Conservation (phyloP, 2,329 filamentous ascomycete species). For the Stagonosporopsis cucurbitacearum region DNA sequence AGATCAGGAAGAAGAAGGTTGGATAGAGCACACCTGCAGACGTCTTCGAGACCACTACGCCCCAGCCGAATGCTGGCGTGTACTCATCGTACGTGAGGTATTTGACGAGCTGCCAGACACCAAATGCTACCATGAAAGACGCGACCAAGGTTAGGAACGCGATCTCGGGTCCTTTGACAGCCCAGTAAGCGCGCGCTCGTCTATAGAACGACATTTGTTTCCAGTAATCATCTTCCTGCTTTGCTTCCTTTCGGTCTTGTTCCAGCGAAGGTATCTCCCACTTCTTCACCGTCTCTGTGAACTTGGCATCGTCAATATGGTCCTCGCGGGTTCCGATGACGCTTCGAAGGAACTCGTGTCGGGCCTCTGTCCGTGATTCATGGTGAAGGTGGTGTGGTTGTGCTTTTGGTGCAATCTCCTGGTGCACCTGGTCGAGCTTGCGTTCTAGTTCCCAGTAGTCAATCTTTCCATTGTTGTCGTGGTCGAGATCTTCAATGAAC, state of each 20-base stretch:
- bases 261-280: slow-evolving; percentile 60
- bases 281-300: slow-evolving; percentile 52
- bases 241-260: slow-evolving; percentile 56
- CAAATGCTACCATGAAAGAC: slow-evolving; percentile 58
- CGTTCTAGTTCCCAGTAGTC: slow-evolving; percentile 60
- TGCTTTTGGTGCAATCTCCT: slow-evolving; percentile 58
- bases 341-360: slow-evolving; percentile 60
- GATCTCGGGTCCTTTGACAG: slow-evolving; percentile 61
- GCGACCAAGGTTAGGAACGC: slow-evolving; percentile 59
- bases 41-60: slow-evolving; percentile 62
- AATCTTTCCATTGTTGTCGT: slow-evolving; percentile 59
- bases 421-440: slow-evolving; percentile 61
- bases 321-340: slow-evolving; percentile 56
- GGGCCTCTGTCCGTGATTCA: slow-evolving; percentile 46
- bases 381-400: slow-evolving; percentile 56
- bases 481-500: slow-evolving; percentile 62
- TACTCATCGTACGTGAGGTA: slow-evolving; percentile 56
- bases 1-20: slow-evolving; percentile 64
- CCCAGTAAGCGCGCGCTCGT: slow-evolving; percentile 60
- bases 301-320: slow-evolving; percentile 56
- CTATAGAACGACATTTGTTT: slow-evolving; percentile 55
- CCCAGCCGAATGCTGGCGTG: slow-evolving; percentile 62
- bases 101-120: slow-evolving; percentile 63
- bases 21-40: slow-evolving; percentile 63
- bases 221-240: slow-evolving; percentile 57